A percentile compares a stretch with the other conserved stretches of the same genome.
Conservation (phyloP, 768 basidiomycete genomes). For the Cyclocybe cylindracea region DNA sequence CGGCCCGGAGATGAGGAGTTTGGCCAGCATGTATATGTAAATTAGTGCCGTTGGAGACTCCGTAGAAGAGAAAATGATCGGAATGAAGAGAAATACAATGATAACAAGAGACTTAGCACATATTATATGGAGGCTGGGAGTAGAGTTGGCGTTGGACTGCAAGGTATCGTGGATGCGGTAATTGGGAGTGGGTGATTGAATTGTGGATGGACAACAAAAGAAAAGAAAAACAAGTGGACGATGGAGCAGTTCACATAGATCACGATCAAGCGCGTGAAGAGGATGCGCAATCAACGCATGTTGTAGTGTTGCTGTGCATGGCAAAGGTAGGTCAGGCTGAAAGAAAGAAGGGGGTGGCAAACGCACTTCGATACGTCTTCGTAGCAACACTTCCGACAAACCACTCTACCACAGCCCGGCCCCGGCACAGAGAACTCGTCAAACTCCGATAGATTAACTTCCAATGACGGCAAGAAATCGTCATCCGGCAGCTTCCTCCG, state of each 20-base stretch:
- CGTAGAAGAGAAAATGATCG: too few relatives aligned
- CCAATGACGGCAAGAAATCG: slow-evolving; percentile 12
- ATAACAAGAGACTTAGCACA: too few relatives aligned
- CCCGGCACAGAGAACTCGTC: background rate
- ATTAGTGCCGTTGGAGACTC: too few relatives aligned
- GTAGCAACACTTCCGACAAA: slow-evolving; percentile 47
- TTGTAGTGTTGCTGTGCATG: slow-evolving; percentile 32
- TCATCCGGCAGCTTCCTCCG: slow-evolving; percentile 28
- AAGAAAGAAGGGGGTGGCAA: background rate
- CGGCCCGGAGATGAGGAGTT: too few relatives aligned
- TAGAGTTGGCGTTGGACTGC: too few relatives aligned
- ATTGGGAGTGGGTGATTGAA: too few relatives aligned
- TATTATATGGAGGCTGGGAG: too few relatives aligned
- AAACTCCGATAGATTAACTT: slow-evolving; percentile 17
- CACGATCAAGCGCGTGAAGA: slow-evolving; percentile 11
- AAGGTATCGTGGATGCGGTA: too few relatives aligned
- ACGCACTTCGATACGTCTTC: slow-evolving; percentile 43
- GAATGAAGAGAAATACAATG: too few relatives aligned
- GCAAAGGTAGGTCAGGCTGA: background rate
- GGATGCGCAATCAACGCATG: slow-evolving; percentile 39
- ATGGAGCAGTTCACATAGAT: background rate
- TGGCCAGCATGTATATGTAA: too few relatives aligned
- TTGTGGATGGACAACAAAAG: too few relatives aligned
- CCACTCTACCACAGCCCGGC: slow-evolving; percentile 39
- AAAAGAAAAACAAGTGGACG: too few relatives aligned